Percentiles rank a stretch among this genome's conserved stretches.
Evolutionary conservation across 306 rosid species (phyloP).

Genomic region (Sophora flavescens): DNA sequence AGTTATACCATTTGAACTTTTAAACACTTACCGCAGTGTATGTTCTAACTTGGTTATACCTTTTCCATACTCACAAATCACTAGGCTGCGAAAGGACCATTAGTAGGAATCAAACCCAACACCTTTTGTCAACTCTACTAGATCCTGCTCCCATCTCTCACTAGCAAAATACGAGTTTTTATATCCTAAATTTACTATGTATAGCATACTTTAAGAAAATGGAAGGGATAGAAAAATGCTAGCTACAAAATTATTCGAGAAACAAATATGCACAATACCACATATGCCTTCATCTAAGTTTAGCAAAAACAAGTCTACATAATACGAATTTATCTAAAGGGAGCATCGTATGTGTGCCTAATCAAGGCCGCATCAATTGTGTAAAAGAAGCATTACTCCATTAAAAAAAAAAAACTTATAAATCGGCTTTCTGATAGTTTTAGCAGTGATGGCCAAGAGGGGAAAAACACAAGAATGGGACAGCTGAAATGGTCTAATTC

Average conservation of each 20-base stretch:
- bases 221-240: background rate
- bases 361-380: background rate
- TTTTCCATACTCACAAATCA: background rate
- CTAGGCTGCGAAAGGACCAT: background rate
- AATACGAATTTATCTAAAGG: background rate
- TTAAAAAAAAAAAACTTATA: background rate
- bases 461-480: background rate
- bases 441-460: background rate
- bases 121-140: no score
- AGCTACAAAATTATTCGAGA: no score
- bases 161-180: background rate
- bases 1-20: background rate
- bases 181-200: background rate
- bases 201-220: background rate
- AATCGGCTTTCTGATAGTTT: constrained; percentile 2
- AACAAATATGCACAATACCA: background rate
- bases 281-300: background rate
- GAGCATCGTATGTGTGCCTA: background rate
- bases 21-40: background rate
- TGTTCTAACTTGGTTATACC: background rate
- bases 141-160: no score
- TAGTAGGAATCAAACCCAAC: no score
- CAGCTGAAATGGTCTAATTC: constrained; percentile 43
- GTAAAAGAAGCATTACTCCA: background rate
- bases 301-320: background rate